Evolutionary conservation across 768 basidiomycete species (phyloP).

Genomic region (Dentipellis fragilis): DNA sequence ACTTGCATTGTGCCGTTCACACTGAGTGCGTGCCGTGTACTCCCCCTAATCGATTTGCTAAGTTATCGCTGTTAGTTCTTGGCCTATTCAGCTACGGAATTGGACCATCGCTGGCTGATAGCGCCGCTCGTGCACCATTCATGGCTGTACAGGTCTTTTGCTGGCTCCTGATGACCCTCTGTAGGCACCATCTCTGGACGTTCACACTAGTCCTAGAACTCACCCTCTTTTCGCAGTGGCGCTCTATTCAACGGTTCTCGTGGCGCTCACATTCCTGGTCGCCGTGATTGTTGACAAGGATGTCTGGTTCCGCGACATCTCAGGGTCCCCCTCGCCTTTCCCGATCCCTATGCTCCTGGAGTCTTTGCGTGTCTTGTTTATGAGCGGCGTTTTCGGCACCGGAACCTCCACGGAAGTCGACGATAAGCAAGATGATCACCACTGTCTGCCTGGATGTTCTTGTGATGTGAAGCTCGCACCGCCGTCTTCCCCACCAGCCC

Average conservation of each 20-base stretch:
- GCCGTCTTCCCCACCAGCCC: slow-evolving; percentile 6
- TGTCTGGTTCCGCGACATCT: slow-evolving; percentile 14
- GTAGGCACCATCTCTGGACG: slow-evolving; percentile 3
- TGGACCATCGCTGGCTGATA: not conserved
- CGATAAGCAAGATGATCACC: not conserved
- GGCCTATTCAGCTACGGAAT: slow-evolving; percentile 9
- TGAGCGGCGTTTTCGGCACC: not conserved
- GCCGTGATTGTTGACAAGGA: slow-evolving; percentile 11
- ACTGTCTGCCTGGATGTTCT: slow-evolving; percentile 11
- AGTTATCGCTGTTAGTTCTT: slow-evolving; percentile 1
- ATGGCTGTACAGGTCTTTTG: slow-evolving; percentile 7
- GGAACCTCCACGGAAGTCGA: not conserved
- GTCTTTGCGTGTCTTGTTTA: slow-evolving; percentile 1
- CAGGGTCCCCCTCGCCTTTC: slow-evolving; percentile 13
- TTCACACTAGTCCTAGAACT: not conserved
- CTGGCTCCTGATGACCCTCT: slow-evolving; percentile 9
- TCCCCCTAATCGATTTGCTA: not conserved
- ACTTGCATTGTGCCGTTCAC: slow-evolving; percentile 10
- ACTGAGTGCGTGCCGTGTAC: slow-evolving; percentile 4
- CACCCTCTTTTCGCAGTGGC: slow-evolving; percentile 1
- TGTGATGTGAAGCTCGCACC: slow-evolving; percentile 11
- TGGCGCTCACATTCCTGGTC: slow-evolving; percentile 4
- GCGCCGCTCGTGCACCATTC: not conserved
- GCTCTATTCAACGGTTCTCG: slow-evolving; percentile 6
- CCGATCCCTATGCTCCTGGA: slow-evolving; percentile 6